These are phyloP conservation scores for Sideroxylon spinosum DNA, from an alignment of 179 eudicot species.

Conservation along the genomic window DNA sequence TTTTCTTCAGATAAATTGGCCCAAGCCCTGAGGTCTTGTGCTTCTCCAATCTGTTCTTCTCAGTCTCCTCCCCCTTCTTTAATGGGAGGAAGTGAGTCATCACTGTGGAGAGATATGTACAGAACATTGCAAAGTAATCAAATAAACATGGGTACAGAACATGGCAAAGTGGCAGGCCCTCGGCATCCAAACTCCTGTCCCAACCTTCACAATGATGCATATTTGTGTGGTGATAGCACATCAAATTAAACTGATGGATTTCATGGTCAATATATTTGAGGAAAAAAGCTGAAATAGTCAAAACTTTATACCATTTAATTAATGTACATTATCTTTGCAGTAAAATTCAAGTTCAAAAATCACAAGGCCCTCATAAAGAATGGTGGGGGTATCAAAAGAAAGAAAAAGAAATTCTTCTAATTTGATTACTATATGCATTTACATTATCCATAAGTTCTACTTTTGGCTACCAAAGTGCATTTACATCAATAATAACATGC, in stretches of 20 bases:
- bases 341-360: background rate
- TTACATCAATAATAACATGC: background rate
- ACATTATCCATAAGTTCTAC: background rate
- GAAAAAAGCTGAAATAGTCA: background rate
- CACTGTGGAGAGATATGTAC: no score
- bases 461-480: background rate
- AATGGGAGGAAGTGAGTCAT: no score
- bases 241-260: background rate
- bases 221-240: background rate
- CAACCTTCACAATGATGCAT: background rate
- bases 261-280: background rate
- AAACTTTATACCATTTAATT: background rate
- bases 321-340: background rate
- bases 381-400: background rate
- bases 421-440: background rate
- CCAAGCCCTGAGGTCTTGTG: no score
- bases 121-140: background rate
- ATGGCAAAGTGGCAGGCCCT: background rate
- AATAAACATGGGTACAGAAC: background rate
- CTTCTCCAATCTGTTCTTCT: no score
- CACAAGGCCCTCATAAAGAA: background rate
- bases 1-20: no score
- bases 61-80: no score
- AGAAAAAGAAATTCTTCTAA: background rate
- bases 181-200: background rate